Evolutionary conservation across 2,329 filamentous ascomycete species (phyloP).

Genomic region (Helotiales sp.): DNA sequence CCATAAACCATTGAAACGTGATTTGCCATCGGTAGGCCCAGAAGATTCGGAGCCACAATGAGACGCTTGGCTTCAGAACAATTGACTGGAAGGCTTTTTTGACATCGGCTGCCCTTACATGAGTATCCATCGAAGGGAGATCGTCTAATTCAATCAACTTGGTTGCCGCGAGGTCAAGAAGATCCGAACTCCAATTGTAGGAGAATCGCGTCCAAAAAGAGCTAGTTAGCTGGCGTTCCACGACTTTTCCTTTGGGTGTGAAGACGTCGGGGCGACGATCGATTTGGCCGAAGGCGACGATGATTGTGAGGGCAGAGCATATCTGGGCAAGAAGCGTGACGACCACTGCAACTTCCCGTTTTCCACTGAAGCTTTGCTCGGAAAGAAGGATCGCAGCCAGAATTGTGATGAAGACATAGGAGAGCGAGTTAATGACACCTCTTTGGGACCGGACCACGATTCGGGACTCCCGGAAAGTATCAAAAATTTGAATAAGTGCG

Average conservation of each 20-base stretch:
- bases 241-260: conserved; percentile 52
- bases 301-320: conserved; percentile 9
- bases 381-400: conserved; percentile 18
- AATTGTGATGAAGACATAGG: conserved; percentile 11
- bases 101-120: conserved; percentile 55
- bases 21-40: conserved; percentile 55
- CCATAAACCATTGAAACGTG: conserved; percentile 27
- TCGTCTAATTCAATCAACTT: conserved; percentile 66
- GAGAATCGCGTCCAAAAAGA: conserved; percentile 65
- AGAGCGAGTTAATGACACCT: conserved; percentile 18
- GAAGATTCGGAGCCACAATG: conserved; percentile 63
- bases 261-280: conserved; percentile 71
- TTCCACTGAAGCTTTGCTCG: not conserved
- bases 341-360: not conserved
- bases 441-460: conserved; percentile 15
- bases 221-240: conserved; percentile 60
- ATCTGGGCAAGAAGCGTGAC: conserved; percentile 20
- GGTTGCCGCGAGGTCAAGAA: conserved; percentile 60
- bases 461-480: conserved; percentile 21
- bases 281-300: conserved; percentile 44
- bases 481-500: conserved; percentile 21
- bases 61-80: conserved; percentile 48
- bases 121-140: conserved; percentile 56
- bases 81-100: conserved; percentile 55
- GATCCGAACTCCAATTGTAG: conserved; percentile 63